Conservation (phyloP, 345 rosid genomes). For the Arabidopsis thaliana region DNA sequence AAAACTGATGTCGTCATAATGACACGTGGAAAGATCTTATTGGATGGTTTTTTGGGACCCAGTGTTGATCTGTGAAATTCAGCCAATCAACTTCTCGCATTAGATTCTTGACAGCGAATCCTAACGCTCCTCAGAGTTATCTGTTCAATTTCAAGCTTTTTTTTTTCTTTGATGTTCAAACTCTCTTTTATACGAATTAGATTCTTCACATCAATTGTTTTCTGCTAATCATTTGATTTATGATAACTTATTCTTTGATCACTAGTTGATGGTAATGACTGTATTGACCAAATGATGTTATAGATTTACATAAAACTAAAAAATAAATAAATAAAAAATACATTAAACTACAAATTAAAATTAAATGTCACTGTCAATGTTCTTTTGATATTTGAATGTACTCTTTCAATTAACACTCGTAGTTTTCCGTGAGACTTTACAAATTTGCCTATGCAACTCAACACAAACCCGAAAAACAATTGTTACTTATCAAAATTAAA, state of each 20-base stretch:
- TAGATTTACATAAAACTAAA: too few species aligned
- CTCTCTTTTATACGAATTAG: constrained; percentile 1
- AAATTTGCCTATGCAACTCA: not conserved
- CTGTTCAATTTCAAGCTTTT: constrained; percentile 2
- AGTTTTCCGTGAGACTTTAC: not conserved
- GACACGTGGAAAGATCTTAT: not conserved
- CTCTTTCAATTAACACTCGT: not conserved
- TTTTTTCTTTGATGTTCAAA: not conserved
- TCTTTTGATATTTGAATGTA: not conserved
- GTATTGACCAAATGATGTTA: not conserved
- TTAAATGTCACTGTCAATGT: not conserved
- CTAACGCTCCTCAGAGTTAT: constrained; percentile 47
- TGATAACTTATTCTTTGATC: not conserved
- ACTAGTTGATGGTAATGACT: not conserved
- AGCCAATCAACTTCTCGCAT: constrained; percentile 46
- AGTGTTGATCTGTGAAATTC: not conserved
- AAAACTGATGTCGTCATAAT: not conserved
- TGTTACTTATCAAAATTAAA: not conserved
- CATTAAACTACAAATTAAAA: too few species aligned
- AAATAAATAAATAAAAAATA: too few species aligned
- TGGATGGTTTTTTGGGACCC: constrained; percentile 19
- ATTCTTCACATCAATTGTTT: constrained; percentile 8
- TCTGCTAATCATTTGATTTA: constrained; percentile 9
- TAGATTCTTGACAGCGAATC: constrained; percentile 46
- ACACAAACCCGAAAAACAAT: not conserved